Base-by-base conservation (phyloP, 164 flowering plant species). In the Warburgia ugandensis region DNA sequence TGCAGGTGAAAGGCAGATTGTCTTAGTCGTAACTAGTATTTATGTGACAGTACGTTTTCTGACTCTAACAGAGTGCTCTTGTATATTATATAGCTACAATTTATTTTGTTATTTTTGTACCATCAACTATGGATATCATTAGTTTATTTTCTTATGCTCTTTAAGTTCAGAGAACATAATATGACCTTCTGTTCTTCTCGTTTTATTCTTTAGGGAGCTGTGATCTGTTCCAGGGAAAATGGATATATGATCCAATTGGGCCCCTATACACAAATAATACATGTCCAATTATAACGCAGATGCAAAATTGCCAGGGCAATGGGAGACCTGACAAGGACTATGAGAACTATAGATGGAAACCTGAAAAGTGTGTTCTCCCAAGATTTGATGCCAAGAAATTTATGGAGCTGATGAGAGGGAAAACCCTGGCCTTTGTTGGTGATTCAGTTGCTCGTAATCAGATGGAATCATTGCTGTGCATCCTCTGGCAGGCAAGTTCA, bases 361-460 rank as follows among this genome's bases (percentile, higher is more conserved):
- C 98, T 29, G 37, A 62, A 53, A 70, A 76, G 41, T 87, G 98
- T 56, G 79, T 83, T 39, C 87, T 92, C 53, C 96, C 98, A 6
- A 73, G 94, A 30, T 87, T 92, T 65, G 83, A 92, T 66, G 71
- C 73, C 4, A 79, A 63, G 48, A 87, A 80, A 53, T 92, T 92
- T 63, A 62, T 92, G 60, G 86, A 85, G 65, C 58, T 85, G 64
- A 83, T 92, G 95, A 75, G 82, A 42, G 98, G 98, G 31, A 92
- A 92, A 68, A 92, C 94, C 30, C 58, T 92, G 33, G 96, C 95
- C 55, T 92, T 85, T 54, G 68, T 92, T 51, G 98, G 98, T 36
- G 98, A 92, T 54, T 87, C 98, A 6, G 98, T 92, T 74, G 90
- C 95, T 45, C 80, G 98, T 39, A 92, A 92, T 69, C 96, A 92